phyloP scores from a whole-genome alignment of 2,329 filamentous ascomycete genomes.

The Monilinia polystroma region DNA sequence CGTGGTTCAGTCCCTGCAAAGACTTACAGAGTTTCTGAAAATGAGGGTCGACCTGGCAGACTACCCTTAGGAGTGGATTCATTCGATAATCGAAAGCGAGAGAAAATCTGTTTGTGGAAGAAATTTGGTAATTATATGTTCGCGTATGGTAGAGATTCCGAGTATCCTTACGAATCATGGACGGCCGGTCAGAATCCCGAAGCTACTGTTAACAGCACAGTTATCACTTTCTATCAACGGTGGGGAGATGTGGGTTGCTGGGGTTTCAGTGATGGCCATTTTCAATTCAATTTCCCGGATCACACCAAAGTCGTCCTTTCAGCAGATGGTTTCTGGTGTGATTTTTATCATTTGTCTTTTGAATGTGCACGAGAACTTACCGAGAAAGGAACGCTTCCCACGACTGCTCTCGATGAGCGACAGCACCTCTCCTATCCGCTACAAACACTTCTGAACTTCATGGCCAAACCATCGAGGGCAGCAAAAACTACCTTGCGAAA shows the following conservation, averaged over 20 bases:
- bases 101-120: constrained; percentile 67
- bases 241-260: constrained; percentile 79
- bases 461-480: constrained; percentile 48
- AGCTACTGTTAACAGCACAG: constrained; percentile 43
- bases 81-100: constrained; percentile 64
- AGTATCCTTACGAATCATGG: constrained; percentile 50
- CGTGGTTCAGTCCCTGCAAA: constrained; percentile 64
- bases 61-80: constrained; percentile 62
- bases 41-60: constrained; percentile 60
- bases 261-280: constrained; percentile 76
- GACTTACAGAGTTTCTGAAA: constrained; percentile 56
- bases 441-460: constrained; percentile 70
- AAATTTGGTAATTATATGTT: constrained; percentile 76
- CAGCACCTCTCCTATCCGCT: constrained; percentile 70
- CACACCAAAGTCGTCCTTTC: constrained; percentile 83
- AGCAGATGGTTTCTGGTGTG: constrained; percentile 69
- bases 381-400: constrained; percentile 63
- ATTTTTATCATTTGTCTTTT: constrained; percentile 74
- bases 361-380: constrained; percentile 66
- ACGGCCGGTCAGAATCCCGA: constrained; percentile 33
- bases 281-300: constrained; percentile 86
- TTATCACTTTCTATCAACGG: constrained; percentile 79
- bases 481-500: constrained; percentile 51
- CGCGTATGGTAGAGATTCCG: constrained; percentile 70
- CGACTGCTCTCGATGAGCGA: constrained; percentile 68